phyloP scores from a whole-genome alignment of 2,329 filamentous ascomycete genomes.

The Amylocarpus encephaloides region DNA sequence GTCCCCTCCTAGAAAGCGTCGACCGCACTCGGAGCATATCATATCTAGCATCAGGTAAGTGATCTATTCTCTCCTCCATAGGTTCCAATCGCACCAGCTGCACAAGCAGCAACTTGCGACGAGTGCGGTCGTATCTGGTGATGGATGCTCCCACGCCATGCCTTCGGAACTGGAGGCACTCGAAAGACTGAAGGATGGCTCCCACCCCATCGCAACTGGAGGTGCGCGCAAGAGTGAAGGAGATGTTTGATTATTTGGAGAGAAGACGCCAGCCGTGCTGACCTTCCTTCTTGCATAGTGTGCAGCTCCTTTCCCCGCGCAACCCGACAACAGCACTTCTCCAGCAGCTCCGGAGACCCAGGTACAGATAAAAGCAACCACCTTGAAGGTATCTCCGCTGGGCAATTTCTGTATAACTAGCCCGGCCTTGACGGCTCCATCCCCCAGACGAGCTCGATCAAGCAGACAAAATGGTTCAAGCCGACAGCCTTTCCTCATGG shows the following conservation, averaged over 20 bases:
- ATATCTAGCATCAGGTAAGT: no score
- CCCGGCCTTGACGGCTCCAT: not conserved
- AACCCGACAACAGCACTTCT: not conserved
- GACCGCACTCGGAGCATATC: no score
- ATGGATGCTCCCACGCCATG: not conserved
- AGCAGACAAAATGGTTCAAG: constrained; percentile 58
- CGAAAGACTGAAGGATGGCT: not conserved
- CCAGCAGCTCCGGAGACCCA: constrained; percentile 11
- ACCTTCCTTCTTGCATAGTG: not conserved
- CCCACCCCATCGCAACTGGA: no score
- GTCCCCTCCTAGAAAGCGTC: no score
- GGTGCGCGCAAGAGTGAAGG: no score
- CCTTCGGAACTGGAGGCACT: no score
- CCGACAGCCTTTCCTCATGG: constrained; percentile 64
- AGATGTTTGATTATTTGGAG: not conserved
- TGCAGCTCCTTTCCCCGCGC: no score
- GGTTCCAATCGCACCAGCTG: not conserved
- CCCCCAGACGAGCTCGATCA: not conserved
- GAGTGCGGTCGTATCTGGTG: not conserved
- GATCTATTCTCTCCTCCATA: no score
- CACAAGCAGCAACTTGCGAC: not conserved
- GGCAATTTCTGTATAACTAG: not conserved
- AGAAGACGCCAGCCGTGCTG: not conserved
- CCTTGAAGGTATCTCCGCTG: constrained; percentile 8
- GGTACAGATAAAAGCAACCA: constrained; percentile 14